phyloP scores from a whole-genome alignment of 2,329 filamentous ascomycete genomes.

The Hymenoscyphus fraxineus region DNA sequence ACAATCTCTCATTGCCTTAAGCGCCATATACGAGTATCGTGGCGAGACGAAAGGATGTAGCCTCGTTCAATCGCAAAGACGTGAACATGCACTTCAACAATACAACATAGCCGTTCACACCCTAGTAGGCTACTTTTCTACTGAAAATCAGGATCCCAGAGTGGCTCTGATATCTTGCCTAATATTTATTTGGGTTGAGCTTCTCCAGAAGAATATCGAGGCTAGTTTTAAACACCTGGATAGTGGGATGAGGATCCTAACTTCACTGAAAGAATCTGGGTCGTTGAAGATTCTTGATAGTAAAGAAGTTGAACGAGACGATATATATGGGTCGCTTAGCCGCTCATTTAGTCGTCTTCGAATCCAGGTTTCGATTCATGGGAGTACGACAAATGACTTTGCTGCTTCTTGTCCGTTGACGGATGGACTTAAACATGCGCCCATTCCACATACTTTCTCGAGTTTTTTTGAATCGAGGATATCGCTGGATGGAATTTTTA shows the following conservation, averaged over 20 bases:
- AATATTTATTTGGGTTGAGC: slow-evolving; percentile 22
- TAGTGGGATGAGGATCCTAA: slow-evolving; percentile 15
- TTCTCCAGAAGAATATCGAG: slow-evolving; percentile 15
- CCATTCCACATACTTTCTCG: slow-evolving; percentile 4
- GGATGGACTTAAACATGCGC: neutral
- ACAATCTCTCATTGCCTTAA: slow-evolving; percentile 16
- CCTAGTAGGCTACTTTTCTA: slow-evolving; percentile 12
- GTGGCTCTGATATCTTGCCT: slow-evolving; percentile 17
- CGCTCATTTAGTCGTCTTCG: slow-evolving; percentile 11
- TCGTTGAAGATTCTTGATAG: neutral
- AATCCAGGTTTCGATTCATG: slow-evolving; percentile 11
- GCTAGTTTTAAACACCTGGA: slow-evolving; percentile 16
- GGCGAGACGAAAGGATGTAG: neutral
- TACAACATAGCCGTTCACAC: slow-evolving; percentile 17
- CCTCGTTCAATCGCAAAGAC: slow-evolving; percentile 30
- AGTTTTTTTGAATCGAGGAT: slow-evolving; percentile 15
- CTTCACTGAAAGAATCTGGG: neutral
- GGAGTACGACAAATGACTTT: slow-evolving; percentile 5
- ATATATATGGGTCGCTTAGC: slow-evolving; percentile 7
- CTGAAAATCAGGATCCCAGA: slow-evolving; percentile 8
- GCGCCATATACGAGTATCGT: slow-evolving; percentile 16
- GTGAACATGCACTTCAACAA: slow-evolving; percentile 8
- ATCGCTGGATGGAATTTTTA: slow-evolving; percentile 14
- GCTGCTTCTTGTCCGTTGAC: neutral
- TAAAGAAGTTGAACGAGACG: neutral